Percentiles rank a stretch among this genome's conserved stretches.
phyloP scores from a whole-genome alignment of 768 basidiomycete genomes.

The Collybia sp. region DNA sequence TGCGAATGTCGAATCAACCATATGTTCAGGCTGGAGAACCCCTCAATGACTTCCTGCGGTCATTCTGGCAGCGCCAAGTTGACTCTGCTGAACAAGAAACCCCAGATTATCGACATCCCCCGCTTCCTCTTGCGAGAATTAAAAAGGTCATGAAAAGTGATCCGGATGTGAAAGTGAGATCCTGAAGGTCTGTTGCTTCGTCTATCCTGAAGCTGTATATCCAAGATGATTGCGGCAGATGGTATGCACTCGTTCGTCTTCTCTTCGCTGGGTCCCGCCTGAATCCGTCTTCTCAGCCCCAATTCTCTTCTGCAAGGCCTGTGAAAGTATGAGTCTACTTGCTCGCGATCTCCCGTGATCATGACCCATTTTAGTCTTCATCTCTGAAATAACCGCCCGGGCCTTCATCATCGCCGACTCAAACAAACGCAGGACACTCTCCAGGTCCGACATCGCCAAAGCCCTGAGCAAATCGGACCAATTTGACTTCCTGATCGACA shows the following conservation, averaged over 20 bases:
- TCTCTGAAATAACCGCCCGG: constrained; percentile 92
- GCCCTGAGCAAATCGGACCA: constrained; percentile 91
- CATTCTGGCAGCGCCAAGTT: constrained; percentile 90
- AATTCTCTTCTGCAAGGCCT: constrained; percentile 95
- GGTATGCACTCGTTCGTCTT: constrained; percentile 38
- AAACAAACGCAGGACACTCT: constrained; percentile 93
- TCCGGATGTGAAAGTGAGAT: constrained; percentile 85
- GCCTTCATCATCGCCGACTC: constrained; percentile 95
- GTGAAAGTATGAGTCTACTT: constrained; percentile 72
- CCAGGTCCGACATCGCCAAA: constrained; percentile 89
- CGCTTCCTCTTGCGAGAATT: constrained; percentile 89
- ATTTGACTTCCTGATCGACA: constrained; percentile 97
- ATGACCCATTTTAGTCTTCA: constrained; percentile 65
- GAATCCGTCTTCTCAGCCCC: constrained; percentile 51
- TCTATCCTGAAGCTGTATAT: constrained; percentile 2
- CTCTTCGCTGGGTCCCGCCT: constrained; percentile 2
- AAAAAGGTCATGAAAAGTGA: constrained; percentile 99
- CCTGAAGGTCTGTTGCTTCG: constrained; percentile 4
- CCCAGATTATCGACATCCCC: constrained; percentile 83
- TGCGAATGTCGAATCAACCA: constrained; percentile 36
- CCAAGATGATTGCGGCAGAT: constrained; percentile 96
- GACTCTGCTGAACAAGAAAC: constrained; percentile 84
- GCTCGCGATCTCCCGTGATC: background rate
- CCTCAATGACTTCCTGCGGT: constrained; percentile 79
- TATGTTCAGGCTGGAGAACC: constrained; percentile 82